Base-by-base conservation (phyloP, 2,329 filamentous ascomycete species). In the Aspergillus sp. region DNA sequence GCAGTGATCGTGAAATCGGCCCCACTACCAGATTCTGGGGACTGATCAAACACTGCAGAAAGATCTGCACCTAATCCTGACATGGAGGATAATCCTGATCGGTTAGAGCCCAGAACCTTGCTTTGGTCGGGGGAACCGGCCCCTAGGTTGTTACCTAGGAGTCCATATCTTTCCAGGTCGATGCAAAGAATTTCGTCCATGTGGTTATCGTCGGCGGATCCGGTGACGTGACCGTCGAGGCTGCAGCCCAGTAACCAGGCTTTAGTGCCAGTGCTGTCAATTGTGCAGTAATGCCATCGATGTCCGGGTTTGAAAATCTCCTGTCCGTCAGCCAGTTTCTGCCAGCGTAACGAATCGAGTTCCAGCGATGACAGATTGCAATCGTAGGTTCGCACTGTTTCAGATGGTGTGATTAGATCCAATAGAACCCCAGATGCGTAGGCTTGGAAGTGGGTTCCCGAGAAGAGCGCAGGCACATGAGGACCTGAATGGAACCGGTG, bases 221-320 rank as follows among this genome's bases (percentile, higher is more conserved):
- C 84, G 11, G 84, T 73, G 33, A 85, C 85, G 38, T 83, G 81
- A 6, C 78, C 74, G 12, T 77, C 71, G 33, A 87, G 85, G 2
- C 87, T 87, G 58, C 90, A 96, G 7, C 93, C 93, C n/a, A 98
- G 77, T 26, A 98, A 75, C 90, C 93, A 98, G 6, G 90, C 93
- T 62, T 95, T 95, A 6, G 93, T 96, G 5, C 91, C 91, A 57
- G 95, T 88, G 48, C 93, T 85, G 61, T 96, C 94, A 69, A 96
- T 86, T 3, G 90, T 95, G 65, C 93, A 97, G 63, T 98, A 98
- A 65, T 97, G 91, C 93, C 93, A 98, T 47, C 91, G 82, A 65
- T 93, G 97, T n/a, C 86, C 88, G 0, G 83, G 75, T 54, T 87
- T 87, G 69, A 96, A 98, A 30, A 98, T 85, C 61, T 98, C 93